Evolutionary conservation across 305 asterid species (phyloP), one percentile per base, ranked within the genome.

Genomic region (Coffea humblotiana): DNA sequence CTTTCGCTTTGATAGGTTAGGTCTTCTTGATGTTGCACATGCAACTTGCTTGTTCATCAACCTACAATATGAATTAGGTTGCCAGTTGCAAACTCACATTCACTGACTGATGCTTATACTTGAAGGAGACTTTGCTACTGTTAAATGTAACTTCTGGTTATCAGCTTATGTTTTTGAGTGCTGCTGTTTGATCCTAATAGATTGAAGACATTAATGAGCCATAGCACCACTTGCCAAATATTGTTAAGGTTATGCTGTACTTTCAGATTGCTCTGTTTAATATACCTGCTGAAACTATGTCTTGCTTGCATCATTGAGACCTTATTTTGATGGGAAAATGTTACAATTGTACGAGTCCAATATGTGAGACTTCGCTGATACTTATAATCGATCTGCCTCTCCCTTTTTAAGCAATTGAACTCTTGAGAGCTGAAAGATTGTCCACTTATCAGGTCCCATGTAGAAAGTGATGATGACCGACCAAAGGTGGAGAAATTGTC

Each of bases 401-500:
- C 23, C 18, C 43, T 45, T 19, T 60, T 56, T 49, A 54, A 72
- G 47, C 43, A 12, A 43, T 14, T 19, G 52, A 79, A 48, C 52
- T 21, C 12, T 47, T 75, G 58, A 64, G 29, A 73, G 69, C 76
- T 29, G 56, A 35, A 65, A 8, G 75, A 77, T 72, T 82, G 77
- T 78, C 67, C 79, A 49, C 82, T 82, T 81, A 73, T 66, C 85
- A 94, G 97, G 88, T 88, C 93, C 63, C 79, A 75, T 65, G 87
- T 65, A 61, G 91, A 85, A 72, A 85, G 83, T 70, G 84, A 71
- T 74, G 92, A 94, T 58, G 97, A 89, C 71, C 83, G 45, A 85
- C 97, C 91, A 78, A 92, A 90, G 89, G 88, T 82, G 74, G 97
- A 91, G 72, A 94, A 89, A 78, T 87, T 96, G 85, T 89, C 91